Evolutionary conservation across 176 grass and related monocot species (phyloP), one percentile per base, ranked within the genome.

Genomic region (Thinopyrum elongatum): DNA sequence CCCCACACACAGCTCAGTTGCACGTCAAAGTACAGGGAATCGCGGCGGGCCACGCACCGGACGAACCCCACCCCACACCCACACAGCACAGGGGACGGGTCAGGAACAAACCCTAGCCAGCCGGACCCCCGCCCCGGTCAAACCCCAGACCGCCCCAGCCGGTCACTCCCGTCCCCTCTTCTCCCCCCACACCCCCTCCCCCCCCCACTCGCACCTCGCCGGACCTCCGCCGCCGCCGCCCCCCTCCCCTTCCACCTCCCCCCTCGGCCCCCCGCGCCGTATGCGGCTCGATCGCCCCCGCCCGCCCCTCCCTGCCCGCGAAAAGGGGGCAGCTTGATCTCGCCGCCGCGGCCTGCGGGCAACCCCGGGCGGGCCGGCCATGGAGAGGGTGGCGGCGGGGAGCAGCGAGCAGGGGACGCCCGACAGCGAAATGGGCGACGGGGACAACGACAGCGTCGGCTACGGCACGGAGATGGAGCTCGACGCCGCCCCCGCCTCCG

Each of bases 351-450:
- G 76, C 14, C 73, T 41, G 31, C 73, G 79, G 49, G 49, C 72
- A n/a, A 6, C 34, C n/a, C 33, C 35, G 30, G 7, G 31, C 4
- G 22, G 10, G 39, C 19, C 7, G 22, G 69, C 60, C 10, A 87
- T 90, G 91, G 91, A 90, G 76, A 64, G 87, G 3, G 90, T n/a
- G 15, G 67, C 19, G 25, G 35, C 28, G 35, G 89, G 69, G 49
- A 91, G 89, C 89, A 91, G 89, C 89, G 89, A 91, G 51, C 87
- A 89, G 71, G 87, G 84, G 15, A 84, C 83, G 17, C 87, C 77
- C 30, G 87, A 84, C 33, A 90, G 84, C 53, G 89, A 91, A 90
- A 90, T 92, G 87, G 87, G 84, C 8, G 80, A 89, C 69, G 87
- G 76, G 10, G 91, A 89, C 80, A 81, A 81, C 84, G 91, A 87